Evolutionary conservation across 495 filamentous ascomycete species (phyloP), one percentile per base, ranked within the genome.

Genomic region (Aspergillus taichungensis): DNA sequence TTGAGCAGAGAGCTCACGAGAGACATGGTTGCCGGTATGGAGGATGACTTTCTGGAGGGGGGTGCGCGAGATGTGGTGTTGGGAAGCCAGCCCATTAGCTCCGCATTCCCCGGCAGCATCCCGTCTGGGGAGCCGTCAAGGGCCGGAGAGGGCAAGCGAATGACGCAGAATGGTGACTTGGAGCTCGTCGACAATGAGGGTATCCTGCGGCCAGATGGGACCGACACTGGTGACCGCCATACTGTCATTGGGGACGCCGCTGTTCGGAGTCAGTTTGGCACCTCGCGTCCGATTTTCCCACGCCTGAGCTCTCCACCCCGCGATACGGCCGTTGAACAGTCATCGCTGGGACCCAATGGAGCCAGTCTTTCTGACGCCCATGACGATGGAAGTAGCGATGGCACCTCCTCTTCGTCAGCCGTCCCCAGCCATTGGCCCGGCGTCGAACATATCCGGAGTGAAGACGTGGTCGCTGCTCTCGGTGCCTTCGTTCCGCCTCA

Each of bases 1-100:
- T 74, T 95, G 1, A 91, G 83, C 55, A 83, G 87, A 51, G 83
- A 94, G 56, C 78, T 94, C 52, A 87, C 89, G 31, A 75, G 76
- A 37, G 88, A 96, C 50, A 83, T 94, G 53, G 73, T 95, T 35
- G 83, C 86, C 14, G 80, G 78, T 3, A 74, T 88, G 57, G 86
- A 94, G 50, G 87, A 94, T 43, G 84, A 89, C 47, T 79, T 80
- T 37, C 75, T 87, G 56, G 82, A 83, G 43, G 80, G 79, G 13
- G 83, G 85, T 41, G 81, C 83, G 11, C 78, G 85, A 32, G 81
- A 85, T 51, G 75, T 94, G 27, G 71, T 94, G 6, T 71, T 79
- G 24, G 78, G 86, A 30, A 77, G 85, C 41, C 84, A 88, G 51
- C 88, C 88, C 3, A 76, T 94, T 42, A 91, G 85, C 46, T 77